phyloP scores from a whole-genome alignment of 2,329 filamentous ascomycete genomes.

The Tolypocladium pustulatum region DNA sequence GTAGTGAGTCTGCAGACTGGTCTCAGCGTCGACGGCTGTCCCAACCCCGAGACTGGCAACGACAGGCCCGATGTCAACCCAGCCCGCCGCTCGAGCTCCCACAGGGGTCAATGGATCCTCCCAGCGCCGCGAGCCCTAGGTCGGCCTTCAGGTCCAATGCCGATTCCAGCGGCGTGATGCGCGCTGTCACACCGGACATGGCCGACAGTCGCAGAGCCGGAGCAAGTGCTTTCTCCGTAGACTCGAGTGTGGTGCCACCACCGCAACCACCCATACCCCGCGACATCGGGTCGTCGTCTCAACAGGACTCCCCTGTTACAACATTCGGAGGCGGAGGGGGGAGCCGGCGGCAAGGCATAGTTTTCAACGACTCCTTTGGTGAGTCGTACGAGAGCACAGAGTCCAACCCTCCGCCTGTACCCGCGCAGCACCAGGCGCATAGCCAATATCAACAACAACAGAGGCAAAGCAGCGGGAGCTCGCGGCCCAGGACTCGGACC shows the following conservation, averaged over 20 bases:
- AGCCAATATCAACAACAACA: conserved; percentile 12
- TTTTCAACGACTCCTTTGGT: conserved; percentile 47
- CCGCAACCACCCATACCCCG: conserved; percentile 10
- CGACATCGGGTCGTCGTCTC: conserved; percentile 11
- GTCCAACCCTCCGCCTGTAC: conserved; percentile 23
- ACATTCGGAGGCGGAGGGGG: conserved; percentile 25
- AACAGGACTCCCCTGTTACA: conserved; percentile 22
- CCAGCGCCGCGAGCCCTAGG: conserved; percentile 22
- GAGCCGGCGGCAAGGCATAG: conserved; percentile 44
- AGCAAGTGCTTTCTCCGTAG: conserved; percentile 10
- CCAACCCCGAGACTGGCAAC: conserved; percentile 14
- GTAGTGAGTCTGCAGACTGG: conserved; percentile 23
- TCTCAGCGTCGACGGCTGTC: conserved; percentile 20
- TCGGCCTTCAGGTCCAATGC: conserved; percentile 21
- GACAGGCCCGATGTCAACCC: conserved; percentile 1
- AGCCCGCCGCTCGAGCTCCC: not conserved
- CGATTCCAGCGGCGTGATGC: conserved; percentile 35
- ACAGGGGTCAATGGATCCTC: conserved; percentile 12
- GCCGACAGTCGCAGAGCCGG: conserved; percentile 22
- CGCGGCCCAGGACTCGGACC: conserved; percentile 46
- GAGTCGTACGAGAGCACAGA: conserved; percentile 36
- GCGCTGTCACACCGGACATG: conserved; percentile 56
- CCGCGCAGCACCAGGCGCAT: conserved; percentile 2
- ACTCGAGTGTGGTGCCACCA: conserved; percentile 4
- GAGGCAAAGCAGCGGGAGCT: conserved; percentile 21